Conservation (phyloP, 257 asterid genomes). For the Nicotiana undulata region DNA sequence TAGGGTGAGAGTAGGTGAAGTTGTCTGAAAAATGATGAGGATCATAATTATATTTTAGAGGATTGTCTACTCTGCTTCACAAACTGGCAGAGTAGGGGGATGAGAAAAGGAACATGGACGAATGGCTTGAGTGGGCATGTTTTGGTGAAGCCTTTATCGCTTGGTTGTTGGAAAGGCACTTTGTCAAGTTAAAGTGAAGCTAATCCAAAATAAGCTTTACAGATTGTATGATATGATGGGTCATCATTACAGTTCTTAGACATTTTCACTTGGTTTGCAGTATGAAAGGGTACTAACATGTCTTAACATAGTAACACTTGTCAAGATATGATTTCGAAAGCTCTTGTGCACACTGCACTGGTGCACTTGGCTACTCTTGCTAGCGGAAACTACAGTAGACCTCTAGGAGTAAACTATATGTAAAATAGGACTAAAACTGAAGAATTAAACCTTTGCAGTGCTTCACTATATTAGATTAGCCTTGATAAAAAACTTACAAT, state of each 20-base stretch:
- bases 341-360: neutral
- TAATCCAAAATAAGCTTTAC: neutral
- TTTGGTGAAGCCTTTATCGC: slow-evolving; percentile 2
- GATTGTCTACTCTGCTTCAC: neutral
- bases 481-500: neutral
- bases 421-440: neutral
- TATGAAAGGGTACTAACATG: neutral
- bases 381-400: neutral
- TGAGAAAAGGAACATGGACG: neutral
- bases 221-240: neutral
- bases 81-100: neutral
- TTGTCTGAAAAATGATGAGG: neutral
- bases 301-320: neutral
- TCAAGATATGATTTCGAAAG: neutral
- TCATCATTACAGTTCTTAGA: neutral
- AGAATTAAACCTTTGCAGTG: neutral
- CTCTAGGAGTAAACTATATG: neutral
- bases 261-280: neutral
- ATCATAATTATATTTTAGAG: neutral
- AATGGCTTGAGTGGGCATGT: neutral
- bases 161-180: neutral
- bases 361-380: neutral
- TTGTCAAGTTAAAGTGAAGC: neutral
- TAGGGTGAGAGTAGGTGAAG: neutral
- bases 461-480: neutral